Conservation (phyloP, 1,284 basidiomycete species). For the Schizopora paradoxa region DNA sequence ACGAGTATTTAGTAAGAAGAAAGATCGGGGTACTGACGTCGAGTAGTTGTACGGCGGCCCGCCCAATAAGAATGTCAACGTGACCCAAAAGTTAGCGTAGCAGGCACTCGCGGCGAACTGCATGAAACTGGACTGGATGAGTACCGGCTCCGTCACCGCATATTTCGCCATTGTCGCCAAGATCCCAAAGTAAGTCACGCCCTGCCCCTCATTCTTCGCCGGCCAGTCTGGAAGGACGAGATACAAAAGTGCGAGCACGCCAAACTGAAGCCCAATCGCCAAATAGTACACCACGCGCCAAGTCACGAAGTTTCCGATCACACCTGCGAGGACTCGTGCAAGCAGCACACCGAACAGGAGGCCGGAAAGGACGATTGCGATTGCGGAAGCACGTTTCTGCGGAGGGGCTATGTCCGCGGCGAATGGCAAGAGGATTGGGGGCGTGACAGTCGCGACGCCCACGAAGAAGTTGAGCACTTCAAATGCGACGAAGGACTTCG, state of each 20-base stretch:
- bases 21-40: slow-evolving; percentile 25
- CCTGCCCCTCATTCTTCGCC: slow-evolving; percentile 34
- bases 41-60: slow-evolving; percentile 43
- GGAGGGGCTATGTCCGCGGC: slow-evolving; percentile 50
- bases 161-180: slow-evolving; percentile 43
- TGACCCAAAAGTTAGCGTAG: slow-evolving; percentile 45
- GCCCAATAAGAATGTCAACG: slow-evolving; percentile 47
- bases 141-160: slow-evolving; percentile 43
- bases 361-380: slow-evolving; percentile 47
- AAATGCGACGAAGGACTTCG: slow-evolving; percentile 37
- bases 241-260: slow-evolving; percentile 35
- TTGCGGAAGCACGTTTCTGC: slow-evolving; percentile 40
- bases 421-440: slow-evolving; percentile 44
- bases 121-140: slow-evolving; percentile 43
- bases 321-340: slow-evolving; percentile 43
- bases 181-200: slow-evolving; percentile 40
- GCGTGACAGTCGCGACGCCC: slow-evolving; percentile 38
- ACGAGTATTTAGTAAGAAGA: background rate
- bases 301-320: slow-evolving; percentile 40
- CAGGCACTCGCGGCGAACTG: slow-evolving; percentile 36
- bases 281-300: slow-evolving; percentile 47
- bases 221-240: slow-evolving; percentile 47
- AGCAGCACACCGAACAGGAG: slow-evolving; percentile 45
- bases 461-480: slow-evolving; percentile 43
- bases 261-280: slow-evolving; percentile 36